These are phyloP conservation scores for Apostasia shenzhenica DNA, from an alignment of 106 monocot genomes.

Conservation along the genomic window DNA sequence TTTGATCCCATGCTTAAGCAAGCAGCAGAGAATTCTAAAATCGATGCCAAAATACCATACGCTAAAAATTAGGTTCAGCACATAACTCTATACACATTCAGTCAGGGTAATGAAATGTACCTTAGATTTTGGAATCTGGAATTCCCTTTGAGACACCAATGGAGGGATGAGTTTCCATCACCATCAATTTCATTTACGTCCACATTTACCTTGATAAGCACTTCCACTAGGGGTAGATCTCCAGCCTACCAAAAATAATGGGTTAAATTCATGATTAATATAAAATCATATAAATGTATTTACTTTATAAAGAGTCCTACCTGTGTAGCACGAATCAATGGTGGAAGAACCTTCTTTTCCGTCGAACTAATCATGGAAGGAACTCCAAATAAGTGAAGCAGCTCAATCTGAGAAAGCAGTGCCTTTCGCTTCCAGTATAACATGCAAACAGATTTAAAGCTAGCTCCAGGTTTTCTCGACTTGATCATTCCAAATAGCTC, in stretches of 20 bases:
- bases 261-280: not conserved
- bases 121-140: slow-evolving; percentile 18
- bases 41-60: not conserved
- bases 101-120: not conserved
- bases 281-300: not conserved
- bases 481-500: slow-evolving; percentile 9
- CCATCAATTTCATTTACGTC: slow-evolving; percentile 14
- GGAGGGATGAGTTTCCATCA: slow-evolving; percentile 23
- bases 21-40: slow-evolving; percentile 13
- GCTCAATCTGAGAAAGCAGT: slow-evolving; percentile 24
- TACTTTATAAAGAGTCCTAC: not conserved
- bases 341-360: slow-evolving; percentile 9
- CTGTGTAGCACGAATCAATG: slow-evolving; percentile 19
- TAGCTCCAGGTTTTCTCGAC: not conserved
- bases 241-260: slow-evolving; percentile 5
- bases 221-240: slow-evolving; percentile 13
- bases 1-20: slow-evolving; percentile 27
- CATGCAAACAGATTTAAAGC: not conserved
- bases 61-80: not conserved
- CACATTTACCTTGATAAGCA: slow-evolving; percentile 13
- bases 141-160: slow-evolving; percentile 24
- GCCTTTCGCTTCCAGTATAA: slow-evolving; percentile 10
- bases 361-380: not conserved
- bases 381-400: slow-evolving; percentile 18
- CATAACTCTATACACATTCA: not conserved